Evolutionary conservation across 345 rosid genomes (phyloP).

Genomic region (Acer yangbiense): DNA sequence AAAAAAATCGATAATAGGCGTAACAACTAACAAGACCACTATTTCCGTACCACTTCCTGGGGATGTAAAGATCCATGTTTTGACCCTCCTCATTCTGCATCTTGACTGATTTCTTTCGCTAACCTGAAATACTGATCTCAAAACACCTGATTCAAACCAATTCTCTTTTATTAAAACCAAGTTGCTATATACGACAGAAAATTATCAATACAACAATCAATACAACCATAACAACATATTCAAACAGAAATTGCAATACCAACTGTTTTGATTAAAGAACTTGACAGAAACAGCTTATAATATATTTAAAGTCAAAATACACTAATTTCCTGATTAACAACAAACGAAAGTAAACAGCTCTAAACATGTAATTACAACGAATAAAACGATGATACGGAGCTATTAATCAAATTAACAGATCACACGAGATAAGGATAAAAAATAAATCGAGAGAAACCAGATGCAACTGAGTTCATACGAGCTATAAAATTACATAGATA

Average conservation of each 20-base stretch:
- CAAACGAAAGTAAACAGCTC: not conserved
- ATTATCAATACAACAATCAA: no score
- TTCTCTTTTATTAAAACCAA: not conserved
- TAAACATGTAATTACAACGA: no score
- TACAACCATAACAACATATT: no score
- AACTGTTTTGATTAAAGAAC: not conserved
- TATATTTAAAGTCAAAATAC: no score
- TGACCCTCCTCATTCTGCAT: constrained; percentile 98
- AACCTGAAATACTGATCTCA: not conserved
- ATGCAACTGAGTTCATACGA: not conserved
- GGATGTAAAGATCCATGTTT: constrained; percentile 84
- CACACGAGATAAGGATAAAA: not conserved
- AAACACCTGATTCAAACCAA: constrained; percentile 12
- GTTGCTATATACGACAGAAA: no score
- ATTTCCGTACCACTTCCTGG: constrained; percentile 72
- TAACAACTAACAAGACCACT: not conserved
- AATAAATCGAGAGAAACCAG: not conserved
- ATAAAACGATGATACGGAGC: not conserved
- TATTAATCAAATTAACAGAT: no score
- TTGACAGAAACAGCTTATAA: no score
- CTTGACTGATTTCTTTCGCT: constrained; percentile 33
- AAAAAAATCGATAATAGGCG: not conserved
- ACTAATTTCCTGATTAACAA: not conserved
- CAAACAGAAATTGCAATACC: not conserved
- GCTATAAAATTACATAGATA: not conserved